Conservation (phyloP, 306 rosid genomes). For the Hylodesmum podocarpum region DNA sequence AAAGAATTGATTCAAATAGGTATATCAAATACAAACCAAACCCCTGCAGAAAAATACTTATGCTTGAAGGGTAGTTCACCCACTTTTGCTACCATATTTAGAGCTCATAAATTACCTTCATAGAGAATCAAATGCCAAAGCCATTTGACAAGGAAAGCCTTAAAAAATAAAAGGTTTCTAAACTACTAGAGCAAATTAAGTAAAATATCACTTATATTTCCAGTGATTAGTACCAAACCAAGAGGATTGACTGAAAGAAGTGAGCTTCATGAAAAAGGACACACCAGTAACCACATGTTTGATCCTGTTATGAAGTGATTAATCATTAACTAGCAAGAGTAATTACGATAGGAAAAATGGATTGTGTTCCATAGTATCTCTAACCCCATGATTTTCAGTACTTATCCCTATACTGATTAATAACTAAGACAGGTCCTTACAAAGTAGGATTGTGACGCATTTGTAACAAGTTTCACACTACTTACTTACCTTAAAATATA, state of each 20-base stretch:
- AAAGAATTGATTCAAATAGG: neutral
- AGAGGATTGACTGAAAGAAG: neutral
- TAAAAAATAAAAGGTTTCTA: neutral
- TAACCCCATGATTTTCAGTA: neutral
- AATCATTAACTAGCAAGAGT: neutral
- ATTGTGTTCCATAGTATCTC: neutral
- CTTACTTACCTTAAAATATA: neutral
- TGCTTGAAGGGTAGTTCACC: neutral
- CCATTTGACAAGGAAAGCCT: neutral
- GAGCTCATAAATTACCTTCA: neutral
- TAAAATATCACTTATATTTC: neutral
- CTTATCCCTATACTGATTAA: neutral
- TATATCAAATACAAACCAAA: neutral
- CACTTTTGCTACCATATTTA: neutral
- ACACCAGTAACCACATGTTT: neutral
- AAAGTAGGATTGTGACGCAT: neutral
- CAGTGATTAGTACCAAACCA: neutral
- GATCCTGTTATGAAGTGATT: neutral
- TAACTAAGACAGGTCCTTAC: neutral
- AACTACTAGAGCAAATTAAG: neutral
- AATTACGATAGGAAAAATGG: neutral
- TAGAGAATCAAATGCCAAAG: neutral
- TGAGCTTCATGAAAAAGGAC: conserved; percentile 7
- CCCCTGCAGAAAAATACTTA: neutral
- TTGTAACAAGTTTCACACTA: neutral